Evolutionary conservation across 257 asterid species (phyloP).

Genomic region (Solanum etuberosum): DNA sequence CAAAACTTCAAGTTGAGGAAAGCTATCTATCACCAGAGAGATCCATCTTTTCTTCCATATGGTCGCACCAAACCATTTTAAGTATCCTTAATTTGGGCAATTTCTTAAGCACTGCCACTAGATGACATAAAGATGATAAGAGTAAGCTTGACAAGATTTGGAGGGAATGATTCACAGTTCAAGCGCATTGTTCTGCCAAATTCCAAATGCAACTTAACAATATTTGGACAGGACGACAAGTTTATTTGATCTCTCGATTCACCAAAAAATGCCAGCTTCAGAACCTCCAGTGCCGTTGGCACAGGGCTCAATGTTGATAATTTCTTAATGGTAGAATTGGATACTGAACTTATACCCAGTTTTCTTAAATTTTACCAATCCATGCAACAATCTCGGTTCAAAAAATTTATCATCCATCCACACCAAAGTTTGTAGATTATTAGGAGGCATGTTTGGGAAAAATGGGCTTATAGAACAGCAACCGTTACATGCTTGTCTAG

Average conservation of each 20-base stretch:
- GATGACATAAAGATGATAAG: not conserved
- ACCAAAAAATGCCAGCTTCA: fast-evolving
- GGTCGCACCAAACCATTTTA: not conserved
- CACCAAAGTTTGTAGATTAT: too few relatives aligned
- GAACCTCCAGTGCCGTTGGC: fast-evolving
- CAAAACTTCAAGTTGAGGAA: slow-evolving; percentile 3
- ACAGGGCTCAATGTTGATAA: not conserved
- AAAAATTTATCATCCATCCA: too few relatives aligned
- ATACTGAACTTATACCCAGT: not conserved
- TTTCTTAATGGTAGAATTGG: not conserved
- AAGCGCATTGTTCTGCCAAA: fast-evolving
- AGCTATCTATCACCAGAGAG: not conserved
- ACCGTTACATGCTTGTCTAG: fast-evolving
- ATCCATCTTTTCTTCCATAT: not conserved
- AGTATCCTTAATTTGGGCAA: slow-evolving; percentile 1
- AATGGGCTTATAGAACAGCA: too few relatives aligned
- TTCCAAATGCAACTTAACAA: not conserved
- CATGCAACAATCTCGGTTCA: too few relatives aligned
- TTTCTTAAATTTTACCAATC: too few relatives aligned
- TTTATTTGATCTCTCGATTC: not conserved
- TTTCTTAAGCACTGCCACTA: not conserved
- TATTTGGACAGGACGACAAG: not conserved
- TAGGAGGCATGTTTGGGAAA: too few relatives aligned
- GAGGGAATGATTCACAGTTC: not conserved
- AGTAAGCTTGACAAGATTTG: slow-evolving; percentile 2